Evolutionary conservation across 139 green algal species (phyloP), one percentile per base, ranked within the genome.

Genomic region (Chlamydomonas eustigma): DNA sequence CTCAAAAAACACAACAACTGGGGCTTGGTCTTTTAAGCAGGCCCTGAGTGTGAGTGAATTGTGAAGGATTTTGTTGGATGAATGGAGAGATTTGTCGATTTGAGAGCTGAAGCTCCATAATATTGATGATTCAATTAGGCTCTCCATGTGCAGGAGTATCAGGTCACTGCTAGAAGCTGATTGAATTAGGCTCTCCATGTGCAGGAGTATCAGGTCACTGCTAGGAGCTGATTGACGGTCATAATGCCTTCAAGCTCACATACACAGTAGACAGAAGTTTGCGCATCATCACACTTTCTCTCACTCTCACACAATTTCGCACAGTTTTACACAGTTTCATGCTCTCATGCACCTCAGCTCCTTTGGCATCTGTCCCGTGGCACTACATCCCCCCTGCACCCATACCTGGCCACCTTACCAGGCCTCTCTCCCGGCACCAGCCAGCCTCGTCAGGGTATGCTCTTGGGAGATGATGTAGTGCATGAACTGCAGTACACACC

Each of bases 361-460:
- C 51, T 88, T 64, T 85, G 76, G 74, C 83, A 88, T 37, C 51
- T 73, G 18, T 38, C 51, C 8, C 71, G 64, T 8, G 84, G 80
- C 28, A 2, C 70, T 8, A 36, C 12, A 39, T 77, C 64, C 32
- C 76, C 78, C 0, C 73, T 86, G 65, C 22, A 71, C 4, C 50
- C 73, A 28, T 83, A 86, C 63, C 63, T 88, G 8, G n/a, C 39
- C 28, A 36, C 71, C 39, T 74, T 89, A 35, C 84, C 84, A 5
- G 84, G 84, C 32, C 33, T 82, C 0, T 37, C 52, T 0, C 63
- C 64, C 2, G 80, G 78, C 5, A 74, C 82, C 1, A 51, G 69
- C 18, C 37, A 65, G 50, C 84, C 84, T 5, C 64, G 75, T 0
- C 66, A 86, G 6, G 84, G 76, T 4, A 89, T 89, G 84, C 70